Evolutionary conservation across 1,284 basidiomycete species (phyloP), one percentile per base, ranked within the genome.

Genomic region (Anthracocystis panici-leucophaei): DNA sequence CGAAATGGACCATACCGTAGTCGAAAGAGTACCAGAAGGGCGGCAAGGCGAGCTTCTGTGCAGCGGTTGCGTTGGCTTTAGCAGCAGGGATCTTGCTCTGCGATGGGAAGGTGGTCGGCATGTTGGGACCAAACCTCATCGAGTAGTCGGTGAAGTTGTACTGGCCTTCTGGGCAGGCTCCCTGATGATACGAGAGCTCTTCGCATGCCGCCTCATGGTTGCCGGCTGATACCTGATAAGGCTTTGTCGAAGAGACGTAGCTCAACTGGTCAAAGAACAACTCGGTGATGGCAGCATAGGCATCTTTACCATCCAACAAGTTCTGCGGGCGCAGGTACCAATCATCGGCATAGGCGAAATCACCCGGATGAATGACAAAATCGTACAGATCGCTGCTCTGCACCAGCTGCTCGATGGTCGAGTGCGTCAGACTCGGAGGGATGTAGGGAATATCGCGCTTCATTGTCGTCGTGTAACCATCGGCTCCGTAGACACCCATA

Each of bases 261-360:
- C 66, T 63, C 61, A 85, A 75, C 78, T 85, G 85, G 56, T 84
- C 70, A 69, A 84, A 84, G 80, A 85, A 86, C 14, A 82, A 62
- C 60, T 86, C 85, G 61, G 80, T 82, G 68, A 85, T 73, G 44
- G 70, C 70, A 38, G 70, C 70, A 41, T 73, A 73, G 18, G 70
- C 70, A 16, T 73, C 57, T 35, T 64, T 68, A 4, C 44, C 70
- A 46, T 73, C 61, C 16, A 73, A 35, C 41, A 73, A 23, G n/a
- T 73, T 73, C n/a, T 67, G 61, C 0, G 70, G 70, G 12, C 78
- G 68, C 50, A 75, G 41, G 70, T 69, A 65, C 84, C 84, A 85
- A 66, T 85, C 80, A 55, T 84, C 84, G 44, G 85, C 84, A 60
- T 86, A 86, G 8, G 82, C 82, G 65, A 86, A 81, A 65, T 86